A percentile compares a stretch with the other conserved stretches of the same genome.
Conservation (phyloP, 2,329 filamentous ascomycete genomes). For the Gremmenia infestans region DNA sequence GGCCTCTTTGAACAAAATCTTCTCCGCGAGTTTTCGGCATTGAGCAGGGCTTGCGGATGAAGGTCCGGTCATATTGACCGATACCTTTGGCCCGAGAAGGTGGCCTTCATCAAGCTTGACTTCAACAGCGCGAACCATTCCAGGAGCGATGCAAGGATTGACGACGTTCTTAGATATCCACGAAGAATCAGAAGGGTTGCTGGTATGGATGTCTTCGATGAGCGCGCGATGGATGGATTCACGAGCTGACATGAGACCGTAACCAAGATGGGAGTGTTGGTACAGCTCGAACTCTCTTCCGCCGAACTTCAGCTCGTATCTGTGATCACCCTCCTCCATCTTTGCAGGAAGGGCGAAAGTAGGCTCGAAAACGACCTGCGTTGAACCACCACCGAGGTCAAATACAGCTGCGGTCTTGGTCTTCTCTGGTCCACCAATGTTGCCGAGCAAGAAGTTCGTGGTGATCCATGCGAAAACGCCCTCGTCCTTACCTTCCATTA, state of each 20-base stretch:
- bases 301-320: conserved; percentile 86
- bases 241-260: conserved; percentile 92
- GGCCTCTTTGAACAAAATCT: conserved; percentile 81
- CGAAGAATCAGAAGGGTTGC: conserved; percentile 52
- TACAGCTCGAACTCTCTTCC: conserved; percentile 89
- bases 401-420: conserved; percentile 90
- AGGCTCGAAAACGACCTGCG: conserved; percentile 97
- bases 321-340: conserved; percentile 87
- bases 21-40: conserved; percentile 86
- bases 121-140: conserved; percentile 68
- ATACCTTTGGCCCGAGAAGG: conserved; percentile 56
- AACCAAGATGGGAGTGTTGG: conserved; percentile 96
- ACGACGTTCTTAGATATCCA: conserved; percentile 69
- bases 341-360: conserved; percentile 88
- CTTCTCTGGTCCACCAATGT: conserved; percentile 90
- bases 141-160: conserved; percentile 83
- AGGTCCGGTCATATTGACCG: conserved; percentile 86
- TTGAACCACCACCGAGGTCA: conserved; percentile 93
- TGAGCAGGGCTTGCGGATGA: conserved; percentile 70
- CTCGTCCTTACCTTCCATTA: conserved; percentile 97
- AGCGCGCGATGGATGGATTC: conserved; percentile 76
- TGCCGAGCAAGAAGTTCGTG: conserved; percentile 95
- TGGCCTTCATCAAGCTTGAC: conserved; percentile 65
- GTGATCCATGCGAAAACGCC: conserved; percentile 99
- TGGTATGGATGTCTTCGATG: conserved; percentile 64